Evolutionary conservation across 2,329 filamentous ascomycete genomes (phyloP), one percentile per base, ranked within the genome.

Genomic region (Raffaelea arxii): DNA sequence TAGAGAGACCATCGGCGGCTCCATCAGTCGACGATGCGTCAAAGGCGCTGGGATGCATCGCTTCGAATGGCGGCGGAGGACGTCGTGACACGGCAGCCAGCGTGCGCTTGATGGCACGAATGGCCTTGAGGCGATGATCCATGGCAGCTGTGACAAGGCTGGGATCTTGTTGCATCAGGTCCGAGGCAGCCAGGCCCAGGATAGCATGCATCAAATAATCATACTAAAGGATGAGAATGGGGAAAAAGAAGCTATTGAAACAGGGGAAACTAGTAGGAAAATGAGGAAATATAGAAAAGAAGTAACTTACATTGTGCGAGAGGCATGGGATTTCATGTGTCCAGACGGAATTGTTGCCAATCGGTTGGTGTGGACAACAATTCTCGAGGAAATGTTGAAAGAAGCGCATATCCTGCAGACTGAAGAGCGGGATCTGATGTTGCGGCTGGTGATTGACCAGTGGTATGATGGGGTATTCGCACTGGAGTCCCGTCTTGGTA

Each of bases 141-240:
- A 85, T 76, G 37, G 81, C 80, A 25, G 74, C 70, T 14, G 72
- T 65, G 14, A 72, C 61, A 18, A 84, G 70, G 49, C 68, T 69
- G 2, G 69, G 59, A 48, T 75, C 76, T 1, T 66, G 60, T 4
- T 64, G 62, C 54, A 74, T 70, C 4, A 86, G 69, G 52, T 85
- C 78, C 0, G 81, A 84, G 25, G 82, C 83, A 1, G 82, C 71
- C 49, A 84, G 71, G 12, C 80, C 80, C 1, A 84, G 70, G 43
- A 86, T 80, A 4, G 81, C 78, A 58, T 86, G 82, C 75, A 86
- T 84, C 10, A 84, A 68, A 49, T 78, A 83, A 47, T 82, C 77
- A 53, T 82, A 72, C 72, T 80, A n/a, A 10, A 42, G 14, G 6
- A 9, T 25, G 30, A 12, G 7, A 32, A 16, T 18, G 43, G 19